Evolutionary conservation across 352 stramenopile species (phyloP), one percentile per base, ranked within the genome.

Genomic region (Phytopythium chamaehyphon): DNA sequence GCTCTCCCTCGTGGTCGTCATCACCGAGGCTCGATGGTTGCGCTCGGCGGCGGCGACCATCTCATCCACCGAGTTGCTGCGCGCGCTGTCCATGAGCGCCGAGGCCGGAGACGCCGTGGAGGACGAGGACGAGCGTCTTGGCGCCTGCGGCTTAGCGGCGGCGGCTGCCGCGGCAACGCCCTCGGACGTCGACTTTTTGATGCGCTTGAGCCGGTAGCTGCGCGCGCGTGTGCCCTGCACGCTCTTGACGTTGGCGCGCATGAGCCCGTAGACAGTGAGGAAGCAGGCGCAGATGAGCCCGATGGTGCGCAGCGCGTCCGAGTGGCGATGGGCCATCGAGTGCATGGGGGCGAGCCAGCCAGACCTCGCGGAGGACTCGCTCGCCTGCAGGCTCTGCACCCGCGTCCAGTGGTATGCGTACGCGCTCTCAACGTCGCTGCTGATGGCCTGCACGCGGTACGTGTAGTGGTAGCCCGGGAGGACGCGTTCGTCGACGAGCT

Each of bases 251-350:
- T 62, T 84, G 2, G 65, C 68, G 6, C 73, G 73, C 64, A 81
- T 79, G 43, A 81, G 61, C 3, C 61, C 70, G 49, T 79, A 84
- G 5, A 81, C 70, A 10, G 67, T 76, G 39, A 84, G 61, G 47
- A 84, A 81, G 55, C 70, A 84, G 23, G 70, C 64, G 23, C 69
- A 69, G 35, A 84, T 74, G 12, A 84, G 62, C 19, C 70, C 61
- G 2, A 84, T 66, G 5, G 62, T 76, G 53, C 61, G 67, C 37
- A 76, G 11, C 2, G 65, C 67, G 15, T 84, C 73, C 6, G 57
- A 62, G 24, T 66, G 33, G 45, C 52, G 42, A n/a, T 47, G 48
- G 10, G 37, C 24, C 37, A 54, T 38, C 15, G 48, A 36, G 26
- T 47, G 48, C 26, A 54, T 38, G 11, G 37, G n/a, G 38, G 21